Conservation (phyloP, 208 protist genomes). For the Leishmania turanica region DNA sequence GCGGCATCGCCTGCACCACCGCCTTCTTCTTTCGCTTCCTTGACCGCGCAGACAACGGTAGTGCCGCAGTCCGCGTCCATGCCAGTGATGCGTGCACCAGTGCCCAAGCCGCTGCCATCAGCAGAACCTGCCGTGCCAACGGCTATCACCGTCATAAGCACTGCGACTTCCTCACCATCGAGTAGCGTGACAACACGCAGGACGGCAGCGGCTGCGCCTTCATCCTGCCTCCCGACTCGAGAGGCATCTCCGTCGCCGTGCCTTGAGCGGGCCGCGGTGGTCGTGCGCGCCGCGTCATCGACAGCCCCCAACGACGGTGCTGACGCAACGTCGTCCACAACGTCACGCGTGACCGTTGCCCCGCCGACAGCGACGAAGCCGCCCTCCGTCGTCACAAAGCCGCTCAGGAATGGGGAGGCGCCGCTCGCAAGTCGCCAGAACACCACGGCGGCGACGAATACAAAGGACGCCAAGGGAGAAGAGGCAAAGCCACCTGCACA, state of each 20-base stretch:
- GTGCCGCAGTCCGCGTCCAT: background rate
- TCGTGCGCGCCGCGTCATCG: background rate
- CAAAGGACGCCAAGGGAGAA: background rate
- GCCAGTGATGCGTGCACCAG: background rate
- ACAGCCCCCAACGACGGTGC: background rate
- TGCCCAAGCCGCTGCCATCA: background rate
- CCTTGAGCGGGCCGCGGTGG: background rate
- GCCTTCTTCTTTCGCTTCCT: background rate
- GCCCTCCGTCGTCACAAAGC: background rate
- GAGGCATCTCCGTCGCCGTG: slow-evolving; percentile 17
- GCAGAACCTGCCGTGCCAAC: background rate
- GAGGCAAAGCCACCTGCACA: background rate
- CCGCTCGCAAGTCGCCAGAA: background rate
- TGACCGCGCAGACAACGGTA: background rate
- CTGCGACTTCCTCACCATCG: background rate
- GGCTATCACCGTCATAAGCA: background rate
- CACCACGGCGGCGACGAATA: background rate
- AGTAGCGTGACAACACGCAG: slow-evolving; percentile 18
- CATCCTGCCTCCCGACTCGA: slow-evolving; percentile 17
- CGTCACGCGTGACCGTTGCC: background rate
- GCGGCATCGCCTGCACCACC: background rate
- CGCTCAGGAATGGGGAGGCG: background rate
- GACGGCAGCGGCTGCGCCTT: slow-evolving; percentile 17
- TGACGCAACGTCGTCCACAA: background rate
- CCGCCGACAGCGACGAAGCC: background rate